Base-by-base conservation (phyloP, 495 filamentous ascomycete genomes). In the Corynascus novoguineensis region DNA sequence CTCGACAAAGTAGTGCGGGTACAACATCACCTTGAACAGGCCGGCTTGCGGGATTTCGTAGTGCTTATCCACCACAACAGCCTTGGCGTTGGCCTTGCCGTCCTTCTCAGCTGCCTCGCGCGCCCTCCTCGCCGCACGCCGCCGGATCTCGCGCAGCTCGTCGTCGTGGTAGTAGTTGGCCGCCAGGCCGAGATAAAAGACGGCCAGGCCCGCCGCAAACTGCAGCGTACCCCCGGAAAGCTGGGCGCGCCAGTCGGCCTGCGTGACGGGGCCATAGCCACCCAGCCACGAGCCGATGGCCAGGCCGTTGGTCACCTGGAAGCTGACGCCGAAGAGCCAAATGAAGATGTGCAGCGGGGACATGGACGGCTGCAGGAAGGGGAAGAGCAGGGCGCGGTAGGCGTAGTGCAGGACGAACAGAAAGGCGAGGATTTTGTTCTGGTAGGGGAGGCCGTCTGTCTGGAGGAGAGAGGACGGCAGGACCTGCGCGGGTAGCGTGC, bases 1-100 rank as follows among this genome's bases (percentile, higher is more conserved):
- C 78, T 98, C 93, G 59, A 83, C 87, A 47, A 93, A 80, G 67
- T 95, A 97, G 67, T 98, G 95, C 57, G 93, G 91, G 73, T 87
- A 95, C 52, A 97, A 78, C 65, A 96, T 81, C 55, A 79, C 85
- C 48, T 73, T 75, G 74, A 98, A 98, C 38, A 96, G 73, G 2
- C 92, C 92, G 37, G 85, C 83, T 57, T 85, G 73, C 0, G 95
- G 95, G 45, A 98, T 82, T 72, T 87, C 84, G 68, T 98, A 98
- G 53, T 95, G 81, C 73, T 96, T 96, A n/a, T 85, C 78, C 58
- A 87, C 80, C 41, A 4, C 21, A 34, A 60, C 44, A 29, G n/a
- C 66, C 64, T 21, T 67, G 67, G 56, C 70, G 71, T 21, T 78
- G 73, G 29, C 5, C 29, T 31, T 31, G 10, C 41, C 73, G 67